Conservation (phyloP, 495 filamentous ascomycete genomes). For the Rhypophila decipiens region DNA sequence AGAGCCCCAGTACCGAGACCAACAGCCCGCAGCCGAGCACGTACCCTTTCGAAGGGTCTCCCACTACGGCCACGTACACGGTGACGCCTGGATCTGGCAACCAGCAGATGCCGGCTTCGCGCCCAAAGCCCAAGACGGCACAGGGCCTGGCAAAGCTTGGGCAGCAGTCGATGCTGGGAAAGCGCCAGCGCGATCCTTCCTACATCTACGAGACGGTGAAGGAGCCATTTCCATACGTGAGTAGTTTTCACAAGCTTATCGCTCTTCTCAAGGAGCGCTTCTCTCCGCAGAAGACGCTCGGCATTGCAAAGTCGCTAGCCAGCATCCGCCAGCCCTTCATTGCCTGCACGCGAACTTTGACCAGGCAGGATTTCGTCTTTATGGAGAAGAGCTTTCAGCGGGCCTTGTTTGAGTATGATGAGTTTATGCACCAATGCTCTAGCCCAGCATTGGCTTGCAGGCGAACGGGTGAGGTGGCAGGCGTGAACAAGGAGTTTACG, state of each 20-base stretch:
- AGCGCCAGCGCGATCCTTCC: constrained; percentile 60
- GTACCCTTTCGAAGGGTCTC: constrained; percentile 39
- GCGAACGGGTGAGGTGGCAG: constrained; percentile 86
- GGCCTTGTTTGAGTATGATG: constrained; percentile 84
- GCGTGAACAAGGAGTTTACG: constrained; percentile 89
- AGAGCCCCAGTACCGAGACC: constrained; percentile 45
- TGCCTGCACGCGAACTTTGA: constrained; percentile 74
- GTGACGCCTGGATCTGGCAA: constrained; percentile 15
- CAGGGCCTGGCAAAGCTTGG: constrained; percentile 35
- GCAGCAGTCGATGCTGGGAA: constrained; percentile 47
- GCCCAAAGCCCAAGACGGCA: constrained; percentile 30
- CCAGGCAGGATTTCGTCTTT: constrained; percentile 82
- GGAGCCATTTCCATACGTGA: constrained; percentile 83
- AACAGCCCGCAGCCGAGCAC: constrained; percentile 41
- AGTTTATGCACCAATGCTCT: constrained; percentile 77
- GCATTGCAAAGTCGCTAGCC: constrained; percentile 80
- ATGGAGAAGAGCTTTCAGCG: constrained; percentile 97
- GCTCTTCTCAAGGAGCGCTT: constrained; percentile 76
- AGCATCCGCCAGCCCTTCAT: constrained; percentile 91
- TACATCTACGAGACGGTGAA: constrained; percentile 83
- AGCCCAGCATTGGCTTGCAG: constrained; percentile 89
- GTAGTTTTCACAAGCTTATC: constrained; percentile 82
- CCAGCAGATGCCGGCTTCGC: constrained; percentile 20
- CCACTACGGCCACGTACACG: constrained; percentile 37
- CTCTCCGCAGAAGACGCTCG: constrained; percentile 56